Percentiles rank a stretch among this genome's conserved stretches.
phyloP scores from a whole-genome alignment of 805 yeast genomes.

The Diddensiella santjacobensis region DNA sequence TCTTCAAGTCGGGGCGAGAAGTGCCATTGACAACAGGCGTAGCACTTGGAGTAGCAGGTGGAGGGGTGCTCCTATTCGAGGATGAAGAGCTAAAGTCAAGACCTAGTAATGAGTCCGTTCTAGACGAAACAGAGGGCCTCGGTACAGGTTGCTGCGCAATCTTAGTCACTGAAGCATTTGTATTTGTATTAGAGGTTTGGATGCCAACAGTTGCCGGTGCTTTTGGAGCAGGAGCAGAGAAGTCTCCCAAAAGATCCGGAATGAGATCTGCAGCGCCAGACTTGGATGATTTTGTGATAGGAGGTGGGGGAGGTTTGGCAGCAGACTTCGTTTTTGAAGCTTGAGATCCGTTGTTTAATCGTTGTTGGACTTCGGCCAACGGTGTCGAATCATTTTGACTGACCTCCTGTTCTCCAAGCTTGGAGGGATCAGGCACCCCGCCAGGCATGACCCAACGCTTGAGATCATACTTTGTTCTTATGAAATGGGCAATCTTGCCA shows the following conservation, averaged over 20 bases:
- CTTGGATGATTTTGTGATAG: slow-evolving; percentile 10
- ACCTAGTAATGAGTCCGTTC: slow-evolving; percentile 20
- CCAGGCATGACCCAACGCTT: slow-evolving; percentile 76
- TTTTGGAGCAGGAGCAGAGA: slow-evolving; percentile 6
- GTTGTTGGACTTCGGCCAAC: slow-evolving; percentile 20
- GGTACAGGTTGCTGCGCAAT: neutral
- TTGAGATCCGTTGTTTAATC: slow-evolving; percentile 4
- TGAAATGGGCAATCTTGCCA: slow-evolving; percentile 80
- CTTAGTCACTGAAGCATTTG: neutral
- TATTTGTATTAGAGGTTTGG: neutral
- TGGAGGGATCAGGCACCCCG: slow-evolving; percentile 56
- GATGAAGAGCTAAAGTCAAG: slow-evolving; percentile 25
- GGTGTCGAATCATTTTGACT: slow-evolving; percentile 24
- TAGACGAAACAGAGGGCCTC: neutral
- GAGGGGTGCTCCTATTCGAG: slow-evolving; percentile 7
- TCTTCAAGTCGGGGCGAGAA: slow-evolving; percentile 79
- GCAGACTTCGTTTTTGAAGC: slow-evolving; percentile 11
- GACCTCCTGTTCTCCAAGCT: slow-evolving; percentile 26
- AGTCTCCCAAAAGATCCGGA: slow-evolving; percentile 49
- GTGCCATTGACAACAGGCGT: slow-evolving; percentile 19
- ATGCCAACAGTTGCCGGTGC: slow-evolving; percentile 10
- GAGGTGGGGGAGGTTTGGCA: slow-evolving; percentile 12
- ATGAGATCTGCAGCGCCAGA: slow-evolving; percentile 28
- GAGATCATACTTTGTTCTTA: slow-evolving; percentile 85
- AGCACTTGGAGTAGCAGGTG: slow-evolving; percentile 16